Base-by-base conservation (phyloP, 768 basidiomycete species). In the Trametes villosa region DNA sequence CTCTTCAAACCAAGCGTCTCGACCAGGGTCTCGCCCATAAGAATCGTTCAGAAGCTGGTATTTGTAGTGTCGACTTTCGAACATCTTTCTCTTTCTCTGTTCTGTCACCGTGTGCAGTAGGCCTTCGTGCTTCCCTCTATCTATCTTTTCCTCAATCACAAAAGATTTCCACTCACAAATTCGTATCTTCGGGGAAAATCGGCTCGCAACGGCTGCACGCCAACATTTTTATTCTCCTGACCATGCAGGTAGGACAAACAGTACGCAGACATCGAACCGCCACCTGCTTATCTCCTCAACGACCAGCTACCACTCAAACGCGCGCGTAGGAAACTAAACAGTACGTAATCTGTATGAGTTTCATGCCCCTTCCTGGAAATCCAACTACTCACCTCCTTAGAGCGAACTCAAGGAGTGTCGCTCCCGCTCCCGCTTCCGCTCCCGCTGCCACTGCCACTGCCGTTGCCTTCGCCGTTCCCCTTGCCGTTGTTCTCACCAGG, bases 401-500 rank as follows among this genome's bases (percentile, higher is more conserved):
- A n/a, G n/a, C n/a, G n/a, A n/a, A n/a, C 33, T 34, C 15, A 7
- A 34, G 8, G 8, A 34, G 33, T 8, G 33, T 15, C 33, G 7
- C 8, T 45, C 2, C 7, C 5, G 15, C 22, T 24, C 22, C 20
- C n/a, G 12, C 44, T 26, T 18, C 44, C 44, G 3, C 20, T 63
- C 6, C 26, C 36, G 44, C 56, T 50, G 46, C 60, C 54, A 18
- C 56, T 48, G 44, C 41, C 50, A 50, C 57, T 63, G 49, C 51
- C 30, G 22, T 42, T 45, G 34, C 48, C 34, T 15, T 55, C 62
- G 18, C 59, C 62, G 31, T 55, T 50, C 27, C 57, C 55, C n/a
- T 59, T 42, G 49, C 62, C 62, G 40, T 45, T 59, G n/a, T 26
- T 34, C 34, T 62, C 62, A 46, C 29, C 34, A 52, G 56, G 60